A percentile compares a stretch with the other conserved stretches of the same genome.
Conservation (phyloP, 208 protist species). For the Leishmania gerbilli region DNA sequence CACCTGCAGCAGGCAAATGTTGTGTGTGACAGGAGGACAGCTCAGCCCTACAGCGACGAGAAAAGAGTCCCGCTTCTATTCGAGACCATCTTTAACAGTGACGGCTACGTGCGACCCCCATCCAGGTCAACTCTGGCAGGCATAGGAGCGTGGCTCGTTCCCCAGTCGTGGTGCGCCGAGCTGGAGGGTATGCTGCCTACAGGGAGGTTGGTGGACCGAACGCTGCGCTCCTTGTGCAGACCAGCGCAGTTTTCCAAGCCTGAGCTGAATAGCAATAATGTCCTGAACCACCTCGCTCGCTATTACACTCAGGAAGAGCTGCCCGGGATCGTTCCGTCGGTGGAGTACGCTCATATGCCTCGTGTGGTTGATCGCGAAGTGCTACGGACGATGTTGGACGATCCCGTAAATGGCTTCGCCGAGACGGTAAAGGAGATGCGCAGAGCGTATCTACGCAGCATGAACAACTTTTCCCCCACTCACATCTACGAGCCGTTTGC, state of each 20-base stretch:
- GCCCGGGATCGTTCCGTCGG: slow-evolving; percentile 22
- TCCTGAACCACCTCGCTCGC: slow-evolving; percentile 25
- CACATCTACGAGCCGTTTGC: slow-evolving; percentile 34
- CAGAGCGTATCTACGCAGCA: slow-evolving; percentile 12
- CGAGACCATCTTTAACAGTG: slow-evolving; percentile 31
- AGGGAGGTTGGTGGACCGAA: not conserved
- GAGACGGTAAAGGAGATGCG: slow-evolving; percentile 13
- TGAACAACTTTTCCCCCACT: slow-evolving; percentile 25
- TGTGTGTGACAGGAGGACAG: not conserved
- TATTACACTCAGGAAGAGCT: slow-evolving; percentile 14
- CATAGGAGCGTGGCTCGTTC: not conserved
- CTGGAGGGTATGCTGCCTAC: not conserved
- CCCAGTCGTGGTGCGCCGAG: not conserved
- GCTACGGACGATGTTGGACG: slow-evolving; percentile 17
- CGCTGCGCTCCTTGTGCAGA: not conserved
- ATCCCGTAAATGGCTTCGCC: slow-evolving; percentile 16
- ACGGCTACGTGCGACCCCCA: slow-evolving; percentile 5
- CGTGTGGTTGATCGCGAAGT: slow-evolving; percentile 26
- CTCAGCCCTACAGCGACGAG: not conserved
- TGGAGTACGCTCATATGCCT: slow-evolving; percentile 38
- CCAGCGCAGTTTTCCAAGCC: not conserved
- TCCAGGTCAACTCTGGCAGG: not conserved
- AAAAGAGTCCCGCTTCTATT: slow-evolving; percentile 10
- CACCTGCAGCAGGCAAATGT: not conserved
- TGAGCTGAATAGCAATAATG: not conserved